Evolutionary conservation across 1,139 yeast species (phyloP).

Genomic region (Debaryomyces sp.): DNA sequence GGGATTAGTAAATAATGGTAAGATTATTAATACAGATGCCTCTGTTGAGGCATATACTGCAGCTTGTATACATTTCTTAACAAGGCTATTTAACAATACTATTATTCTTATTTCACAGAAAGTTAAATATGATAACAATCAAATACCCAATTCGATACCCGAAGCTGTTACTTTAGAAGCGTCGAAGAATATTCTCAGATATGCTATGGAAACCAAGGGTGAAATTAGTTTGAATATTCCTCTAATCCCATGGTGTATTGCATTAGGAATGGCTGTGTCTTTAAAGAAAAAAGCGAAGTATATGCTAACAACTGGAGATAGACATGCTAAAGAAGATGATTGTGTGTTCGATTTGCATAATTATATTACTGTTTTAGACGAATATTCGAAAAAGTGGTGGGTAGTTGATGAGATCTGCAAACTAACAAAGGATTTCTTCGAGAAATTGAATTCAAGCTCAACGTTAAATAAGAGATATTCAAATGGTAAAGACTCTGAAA

Average conservation of each 20-base stretch:
- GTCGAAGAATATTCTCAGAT: slow-evolving; percentile 30
- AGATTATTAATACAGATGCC: slow-evolving; percentile 1
- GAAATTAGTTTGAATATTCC: slow-evolving; percentile 28
- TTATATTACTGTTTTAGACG: slow-evolving; percentile 23
- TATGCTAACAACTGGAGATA: slow-evolving; percentile 7
- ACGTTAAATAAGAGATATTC: background rate
- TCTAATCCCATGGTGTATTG: slow-evolving; percentile 30
- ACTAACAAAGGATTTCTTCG: slow-evolving; percentile 26
- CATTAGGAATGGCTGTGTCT: slow-evolving; percentile 20
- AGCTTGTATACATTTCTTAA: slow-evolving; percentile 20
- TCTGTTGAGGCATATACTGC: slow-evolving; percentile 6
- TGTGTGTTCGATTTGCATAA: slow-evolving; percentile 19
- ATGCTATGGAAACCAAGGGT: slow-evolving; percentile 22
- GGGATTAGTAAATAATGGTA: background rate
- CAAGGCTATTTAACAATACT: slow-evolving; percentile 30
- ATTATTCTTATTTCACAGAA: slow-evolving; percentile 31
- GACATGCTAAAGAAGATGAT: slow-evolving; percentile 7
- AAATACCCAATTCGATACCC: slow-evolving; percentile 26
- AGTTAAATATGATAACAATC: slow-evolving; percentile 27
- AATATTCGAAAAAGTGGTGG: slow-evolving; percentile 30
- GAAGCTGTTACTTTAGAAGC: slow-evolving; percentile 26
- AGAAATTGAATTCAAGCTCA: slow-evolving; percentile 15
- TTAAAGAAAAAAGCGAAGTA: slow-evolving; percentile 15
- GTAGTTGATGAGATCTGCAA: slow-evolving; percentile 32
- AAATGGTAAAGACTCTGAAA: background rate